Percentiles rank a stretch among this genome's conserved stretches.
Conservation (phyloP, 352 stramenopile species). For the Phytopythium helicoides region DNA sequence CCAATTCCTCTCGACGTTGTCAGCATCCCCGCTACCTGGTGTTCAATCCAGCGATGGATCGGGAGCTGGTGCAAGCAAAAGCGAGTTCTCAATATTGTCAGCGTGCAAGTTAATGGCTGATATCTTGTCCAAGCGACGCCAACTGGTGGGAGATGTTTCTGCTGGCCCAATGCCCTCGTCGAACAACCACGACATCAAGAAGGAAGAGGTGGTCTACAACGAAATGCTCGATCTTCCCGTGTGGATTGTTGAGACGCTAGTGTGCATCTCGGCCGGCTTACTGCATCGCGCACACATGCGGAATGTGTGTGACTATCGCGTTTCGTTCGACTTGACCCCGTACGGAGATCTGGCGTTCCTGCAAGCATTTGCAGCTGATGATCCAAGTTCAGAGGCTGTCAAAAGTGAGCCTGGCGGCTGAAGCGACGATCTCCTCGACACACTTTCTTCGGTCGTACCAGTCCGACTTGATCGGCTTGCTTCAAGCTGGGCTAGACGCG, state of each 20-base stretch:
- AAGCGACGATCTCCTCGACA: conserved; percentile 33
- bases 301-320: conserved; percentile 74
- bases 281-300: conserved; percentile 70
- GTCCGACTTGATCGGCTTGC: conserved; percentile 56
- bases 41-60: conserved; percentile 5
- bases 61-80: conserved; percentile 7
- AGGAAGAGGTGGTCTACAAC: conserved; percentile 18
- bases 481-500: conserved; percentile 42
- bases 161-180: conserved; percentile 5
- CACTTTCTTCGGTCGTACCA: conserved; percentile 56
- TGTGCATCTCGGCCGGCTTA: conserved; percentile 63
- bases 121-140: conserved; percentile 41
- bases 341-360: conserved; percentile 80
- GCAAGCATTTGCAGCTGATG: conserved; percentile 65
- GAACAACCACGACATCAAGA: conserved; percentile 9
- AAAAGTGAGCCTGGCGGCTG: conserved; percentile 15
- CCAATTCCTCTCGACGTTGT: conserved; percentile 44
- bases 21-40: conserved; percentile 15
- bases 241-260: conserved; percentile 65
- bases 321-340: conserved; percentile 78
- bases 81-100: conserved; percentile 35
- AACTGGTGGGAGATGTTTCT: conserved; percentile 16
- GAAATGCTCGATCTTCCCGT: conserved; percentile 56
- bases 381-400: conserved; percentile 16
- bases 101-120: conserved; percentile 49